These are phyloP conservation scores for Aspergillus avenaceus DNA, from an alignment of 495 filamentous ascomycete genomes.

Conservation along the genomic window DNA sequence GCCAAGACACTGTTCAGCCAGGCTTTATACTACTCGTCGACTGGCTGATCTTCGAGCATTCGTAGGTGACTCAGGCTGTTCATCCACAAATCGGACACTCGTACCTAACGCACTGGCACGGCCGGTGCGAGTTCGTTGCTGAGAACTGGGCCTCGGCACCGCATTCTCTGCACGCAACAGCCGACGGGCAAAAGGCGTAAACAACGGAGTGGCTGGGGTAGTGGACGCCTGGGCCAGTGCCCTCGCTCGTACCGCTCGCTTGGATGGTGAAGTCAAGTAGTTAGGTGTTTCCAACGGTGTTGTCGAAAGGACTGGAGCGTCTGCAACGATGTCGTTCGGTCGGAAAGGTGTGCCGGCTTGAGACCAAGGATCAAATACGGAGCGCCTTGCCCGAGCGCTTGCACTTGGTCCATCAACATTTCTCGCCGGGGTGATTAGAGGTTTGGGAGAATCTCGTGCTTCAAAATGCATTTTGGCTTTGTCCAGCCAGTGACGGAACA, in stretches of 20 bases:
- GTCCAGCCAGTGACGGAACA: slow-evolving; percentile 58
- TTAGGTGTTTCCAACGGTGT: slow-evolving; percentile 48
- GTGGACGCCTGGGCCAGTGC: slow-evolving; percentile 47
- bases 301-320: slow-evolving; percentile 29
- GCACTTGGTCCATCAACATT: slow-evolving; percentile 22
- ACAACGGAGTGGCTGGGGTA: slow-evolving; percentile 46
- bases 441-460: slow-evolving; percentile 33
- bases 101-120: slow-evolving; percentile 34
- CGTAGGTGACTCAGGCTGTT: slow-evolving; percentile 42
- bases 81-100: slow-evolving; percentile 42
- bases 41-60: slow-evolving; percentile 36
- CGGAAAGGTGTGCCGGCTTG: slow-evolving; percentile 48
- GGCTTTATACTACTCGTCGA: slow-evolving; percentile 19
- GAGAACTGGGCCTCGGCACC: slow-evolving; percentile 22
- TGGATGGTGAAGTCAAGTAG: slow-evolving; percentile 55
- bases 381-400: slow-evolving; percentile 26
- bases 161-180: slow-evolving; percentile 33
- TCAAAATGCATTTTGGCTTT: slow-evolving; percentile 38
- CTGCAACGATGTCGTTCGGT: slow-evolving; percentile 36
- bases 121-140: slow-evolving; percentile 25
- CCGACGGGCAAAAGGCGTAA: slow-evolving; percentile 44
- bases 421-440: slow-evolving; percentile 28
- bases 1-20: background rate
- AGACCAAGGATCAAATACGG: slow-evolving; percentile 37
- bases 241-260: slow-evolving; percentile 49